Base-by-base conservation (phyloP, 2,329 filamentous ascomycete genomes). In the Chrysoporthe puriensis region DNA sequence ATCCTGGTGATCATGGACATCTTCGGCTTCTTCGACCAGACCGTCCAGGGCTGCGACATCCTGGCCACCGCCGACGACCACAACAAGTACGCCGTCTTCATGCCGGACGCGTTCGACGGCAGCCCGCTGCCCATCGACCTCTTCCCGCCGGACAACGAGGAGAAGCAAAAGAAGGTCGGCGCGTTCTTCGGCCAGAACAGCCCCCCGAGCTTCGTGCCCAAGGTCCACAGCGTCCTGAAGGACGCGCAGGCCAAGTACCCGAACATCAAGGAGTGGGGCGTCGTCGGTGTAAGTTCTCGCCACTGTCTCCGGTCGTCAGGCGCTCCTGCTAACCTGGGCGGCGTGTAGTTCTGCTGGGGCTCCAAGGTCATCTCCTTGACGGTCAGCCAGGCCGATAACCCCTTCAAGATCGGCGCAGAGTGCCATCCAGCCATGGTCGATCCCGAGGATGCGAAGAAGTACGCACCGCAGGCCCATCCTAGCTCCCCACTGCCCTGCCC, bases 31-130 rank as follows among this genome's bases (percentile, higher is more conserved):
- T 91, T 86, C 74, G 85, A 87, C 34, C 90, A 92, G 78, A 89
- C 90, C 2, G 70, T 91, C 13, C 90, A 92, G 77, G 90, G 90
- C 34, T 88, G 88, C 70, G 90, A 93, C 73, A 91, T 88, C 72
- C 80, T 91, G 34, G 83, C 87, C 57, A 81, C 80, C 58, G 81
- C 83, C 69, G 83, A 86, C 73, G 75, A 81, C 77, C 85, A 80
- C 79, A 86, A 82, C 77, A 88, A 91, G 75, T 96, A 96, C 83
- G 89, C 89, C 73, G 92, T 97, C 72, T 94, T 94, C 80, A 94
- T 97, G 71, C 94, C 94, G 40, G 94, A 97, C 81, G 95, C 92
- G 85, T 97, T 97, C 82, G 86, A 91, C 69, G 94, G 92, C 77
- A 84, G 87, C 72, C 91, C 92, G 1, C 80, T 80, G 74, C 79